Evolutionary conservation across 164 flowering plant genomes (phyloP), one percentile per base, ranked within the genome.

Genomic region (Litsea cubeba): DNA sequence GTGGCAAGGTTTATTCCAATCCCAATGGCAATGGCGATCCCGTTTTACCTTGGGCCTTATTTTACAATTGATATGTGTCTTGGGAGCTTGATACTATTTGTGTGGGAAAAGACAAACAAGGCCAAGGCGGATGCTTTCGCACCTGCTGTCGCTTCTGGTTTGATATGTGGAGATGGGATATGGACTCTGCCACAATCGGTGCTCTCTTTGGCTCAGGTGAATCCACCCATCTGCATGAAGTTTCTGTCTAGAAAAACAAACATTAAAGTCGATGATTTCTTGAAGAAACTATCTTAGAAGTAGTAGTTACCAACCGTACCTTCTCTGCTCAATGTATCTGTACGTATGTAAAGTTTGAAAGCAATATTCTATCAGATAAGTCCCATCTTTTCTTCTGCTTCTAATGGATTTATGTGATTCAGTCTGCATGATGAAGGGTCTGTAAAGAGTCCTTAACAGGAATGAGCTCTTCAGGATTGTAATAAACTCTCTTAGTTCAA

Each of bases 1-100:
- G 70, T 66, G 69, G 76, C 85, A 0, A 76, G 71, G 72, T 87
- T 67, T 51, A 85, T 87, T 60, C 88, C 88, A 23, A 75, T 85
- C 10, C 90, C 90, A n/a, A 85, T 87, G 88, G 88, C 88, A 14
- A 84, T 87, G 90, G 90, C 90, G 3, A 87, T 87, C 32, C 88
- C 90, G 11, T 87, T 87, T 77, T 87, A 87, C 70, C 72, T 87
- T 5, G 90, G 90, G 11, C 30, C 79, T 3, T 87, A 85, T 77
- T 87, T 87, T 63, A 78, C 88, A 0, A 84, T 87, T 49, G 90
- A 87, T 26, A 87, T 87, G 90, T 87, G 87, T 65, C 72, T 87
- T 50, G 90, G 90, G 32, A 87, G 87, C 71, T 72, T 85, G 74
- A 87, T 87, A 60, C 72, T 87, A n/a, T 85, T 83, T 62, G 62